Evolutionary conservation across 306 rosid genomes (phyloP), one percentile per base, ranked within the genome.

Genomic region (Betula pendula): DNA sequence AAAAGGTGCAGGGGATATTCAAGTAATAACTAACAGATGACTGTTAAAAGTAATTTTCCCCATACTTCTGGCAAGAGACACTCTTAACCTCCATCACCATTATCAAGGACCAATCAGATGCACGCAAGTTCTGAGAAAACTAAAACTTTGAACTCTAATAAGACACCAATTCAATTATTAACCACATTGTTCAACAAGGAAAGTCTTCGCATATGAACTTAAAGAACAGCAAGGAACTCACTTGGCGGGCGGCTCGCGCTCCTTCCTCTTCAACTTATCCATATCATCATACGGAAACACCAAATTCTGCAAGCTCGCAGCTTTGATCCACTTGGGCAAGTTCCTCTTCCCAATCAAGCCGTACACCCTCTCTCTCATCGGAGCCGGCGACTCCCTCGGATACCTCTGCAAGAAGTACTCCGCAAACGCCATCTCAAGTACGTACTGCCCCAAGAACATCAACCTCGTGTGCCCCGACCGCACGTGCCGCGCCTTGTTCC

Each of bases 341-440:
- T 66, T 82, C 78, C 88, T 82, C 89, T 95, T 95, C 79, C 99
- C 99, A 66, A 89, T 95, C 75, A 92, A 80, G 38, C 72, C 97
- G 70, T 73, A 92, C 74, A 95, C 97, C 71, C 99, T 90, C 86
- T 95, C 99, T 83, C 99, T 89, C 97, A 95, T 92, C 0, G 99
- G 99, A 75, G 96, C 97, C 1, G 99, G 99, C 7, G 96, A 84
- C 81, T 95, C 99, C 87, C 94, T 90, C 24, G 99, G 99, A 87
- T 92, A 95, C 77, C 97, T 81, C 88, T 92, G 99, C 87, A 95
- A 78, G 81, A 90, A 95, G 38, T 75, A 89, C 85, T 95, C 99
- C 0, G 90, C 91, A 25, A 95, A 49, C 1, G 91, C 93, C 86
- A 92, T 74, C 52, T 95, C 97, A 31, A 95, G 85, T 76, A 90